phyloP scores from a whole-genome alignment of 768 basidiomycete species.

The Lentinula guzmanii region DNA sequence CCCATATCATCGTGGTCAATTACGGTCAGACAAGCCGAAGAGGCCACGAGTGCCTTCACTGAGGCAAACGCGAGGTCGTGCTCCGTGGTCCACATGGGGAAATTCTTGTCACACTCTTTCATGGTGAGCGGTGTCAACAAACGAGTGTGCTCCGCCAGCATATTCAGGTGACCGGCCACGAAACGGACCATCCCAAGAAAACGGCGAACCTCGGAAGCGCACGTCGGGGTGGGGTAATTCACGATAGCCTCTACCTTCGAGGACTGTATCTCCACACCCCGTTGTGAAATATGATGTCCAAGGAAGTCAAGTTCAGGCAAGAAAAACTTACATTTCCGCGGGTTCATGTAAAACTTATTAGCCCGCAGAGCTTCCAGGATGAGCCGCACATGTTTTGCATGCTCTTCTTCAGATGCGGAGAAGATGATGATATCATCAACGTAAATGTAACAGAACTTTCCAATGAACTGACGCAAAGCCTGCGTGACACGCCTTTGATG shows the following conservation, averaged over 20 bases:
- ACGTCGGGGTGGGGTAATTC: constrained; percentile 14
- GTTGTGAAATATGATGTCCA: constrained; percentile 15
- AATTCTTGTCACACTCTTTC: constrained; percentile 11
- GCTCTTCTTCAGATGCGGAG: constrained; percentile 20
- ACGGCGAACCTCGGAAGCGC: constrained; percentile 7
- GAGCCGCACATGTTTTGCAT: constrained; percentile 10
- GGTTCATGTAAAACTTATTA: constrained; percentile 14
- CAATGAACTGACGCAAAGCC: constrained; percentile 14
- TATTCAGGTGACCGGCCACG: constrained; percentile 10
- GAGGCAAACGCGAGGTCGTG: constrained; percentile 21
- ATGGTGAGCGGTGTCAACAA: constrained; percentile 14
- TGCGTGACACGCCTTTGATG: constrained; percentile 20
- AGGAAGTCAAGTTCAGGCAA: constrained; percentile 10
- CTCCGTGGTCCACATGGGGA: constrained; percentile 13
- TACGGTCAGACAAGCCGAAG: constrained; percentile 16
- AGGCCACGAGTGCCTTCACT: constrained; percentile 22
- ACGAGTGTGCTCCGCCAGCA: constrained; percentile 11
- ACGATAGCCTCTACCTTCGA: constrained; percentile 14
- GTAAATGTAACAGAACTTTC: constrained; percentile 24
- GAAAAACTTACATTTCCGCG: constrained; percentile 15
- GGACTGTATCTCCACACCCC: constrained; percentile 14
- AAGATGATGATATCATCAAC: constrained; percentile 29
- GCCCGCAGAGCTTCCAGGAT: constrained; percentile 10
- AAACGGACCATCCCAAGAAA: constrained; percentile 20
- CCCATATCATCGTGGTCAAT: constrained; percentile 25